These are phyloP conservation scores for Eucalyptus rudis DNA, from an alignment of 345 rosid species.

Conservation along the genomic window DNA sequence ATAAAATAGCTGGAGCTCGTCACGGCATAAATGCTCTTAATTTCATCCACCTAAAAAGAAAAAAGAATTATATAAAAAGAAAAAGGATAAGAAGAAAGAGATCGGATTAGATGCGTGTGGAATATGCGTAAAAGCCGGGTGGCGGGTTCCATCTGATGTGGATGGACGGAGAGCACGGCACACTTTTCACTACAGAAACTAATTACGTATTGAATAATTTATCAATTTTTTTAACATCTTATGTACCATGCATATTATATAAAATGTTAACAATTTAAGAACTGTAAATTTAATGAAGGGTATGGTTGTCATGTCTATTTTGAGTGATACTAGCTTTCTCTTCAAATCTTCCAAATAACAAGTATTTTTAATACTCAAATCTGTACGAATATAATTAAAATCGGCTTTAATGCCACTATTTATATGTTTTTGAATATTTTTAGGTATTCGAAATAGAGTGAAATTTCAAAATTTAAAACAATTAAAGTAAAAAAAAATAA, in stretches of 20 bases:
- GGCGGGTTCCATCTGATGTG: neutral
- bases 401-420: neutral
- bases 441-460: neutral
- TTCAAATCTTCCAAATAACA: neutral
- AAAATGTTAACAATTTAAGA: neutral
- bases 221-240: neutral
- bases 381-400: neutral
- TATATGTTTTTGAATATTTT: too few relatives aligned
- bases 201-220: neutral
- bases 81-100: neutral
- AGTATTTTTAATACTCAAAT: neutral
- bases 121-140: neutral
- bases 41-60: neutral
- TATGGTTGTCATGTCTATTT: neutral
- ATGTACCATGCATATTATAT: neutral
- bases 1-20: neutral
- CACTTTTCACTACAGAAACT: neutral
- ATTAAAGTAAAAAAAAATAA: neutral
- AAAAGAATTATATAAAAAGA: neutral
- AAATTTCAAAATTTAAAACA: too few relatives aligned
- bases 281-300: neutral
- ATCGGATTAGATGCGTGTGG: neutral
- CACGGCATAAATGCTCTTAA: neutral
- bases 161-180: neutral
- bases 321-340: neutral